Percentiles rank a stretch among this genome's conserved stretches.
Conservation (phyloP, 306 rosid genomes). For the Pachyrhizus erosus region DNA sequence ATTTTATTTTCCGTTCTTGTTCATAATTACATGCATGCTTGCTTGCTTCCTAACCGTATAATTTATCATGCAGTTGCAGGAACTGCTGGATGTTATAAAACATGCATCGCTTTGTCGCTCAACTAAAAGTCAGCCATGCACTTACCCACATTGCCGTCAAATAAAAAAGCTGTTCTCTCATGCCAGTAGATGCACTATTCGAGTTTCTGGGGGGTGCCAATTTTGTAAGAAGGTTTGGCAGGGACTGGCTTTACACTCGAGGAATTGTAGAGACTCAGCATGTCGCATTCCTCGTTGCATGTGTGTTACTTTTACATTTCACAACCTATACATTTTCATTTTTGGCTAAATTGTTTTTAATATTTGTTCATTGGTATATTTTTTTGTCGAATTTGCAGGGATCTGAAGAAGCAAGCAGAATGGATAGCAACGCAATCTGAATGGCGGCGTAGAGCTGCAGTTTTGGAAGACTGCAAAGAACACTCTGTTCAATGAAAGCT, state of each 20-base stretch:
- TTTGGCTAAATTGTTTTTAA: not conserved
- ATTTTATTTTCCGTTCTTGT: not conserved
- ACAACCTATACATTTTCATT: not conserved
- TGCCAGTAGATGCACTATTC: slow-evolving; percentile 46
- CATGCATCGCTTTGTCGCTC: slow-evolving; percentile 47
- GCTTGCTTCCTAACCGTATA: not conserved
- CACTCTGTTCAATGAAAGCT: not conserved
- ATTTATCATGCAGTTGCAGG: slow-evolving; percentile 35
- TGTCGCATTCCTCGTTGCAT: slow-evolving; percentile 56
- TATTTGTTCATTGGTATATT: slow-evolving; percentile 21
- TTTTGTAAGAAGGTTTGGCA: slow-evolving; percentile 50
- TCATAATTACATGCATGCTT: too few species aligned
- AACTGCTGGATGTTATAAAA: slow-evolving; percentile 38
- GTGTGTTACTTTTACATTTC: slow-evolving; percentile 37
- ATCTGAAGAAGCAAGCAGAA: slow-evolving; percentile 44
- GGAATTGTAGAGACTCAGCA: slow-evolving; percentile 43
- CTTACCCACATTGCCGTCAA: slow-evolving; percentile 45
- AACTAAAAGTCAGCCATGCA: slow-evolving; percentile 46
- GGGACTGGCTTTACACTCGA: slow-evolving; percentile 37
- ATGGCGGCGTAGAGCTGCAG: slow-evolving; percentile 26
- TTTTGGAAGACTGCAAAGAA: not conserved
- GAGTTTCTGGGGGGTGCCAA: slow-evolving; percentile 46
- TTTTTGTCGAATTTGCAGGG: slow-evolving; percentile 45
- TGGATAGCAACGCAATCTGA: slow-evolving; percentile 26
- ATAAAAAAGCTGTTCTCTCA: slow-evolving; percentile 51